Conservation (phyloP, 768 basidiomycete genomes). For the Xerocomellus chrysenteron region DNA sequence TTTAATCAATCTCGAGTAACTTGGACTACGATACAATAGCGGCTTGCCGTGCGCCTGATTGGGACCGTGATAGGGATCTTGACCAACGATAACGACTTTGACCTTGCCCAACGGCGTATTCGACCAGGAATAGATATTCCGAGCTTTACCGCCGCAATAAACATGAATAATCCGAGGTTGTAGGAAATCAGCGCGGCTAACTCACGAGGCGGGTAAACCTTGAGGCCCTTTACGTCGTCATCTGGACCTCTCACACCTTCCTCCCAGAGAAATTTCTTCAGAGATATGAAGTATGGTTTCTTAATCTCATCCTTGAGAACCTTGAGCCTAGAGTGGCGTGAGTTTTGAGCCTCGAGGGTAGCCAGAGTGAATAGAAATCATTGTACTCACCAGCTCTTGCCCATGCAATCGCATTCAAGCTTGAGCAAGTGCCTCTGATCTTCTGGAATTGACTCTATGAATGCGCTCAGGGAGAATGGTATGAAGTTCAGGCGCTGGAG, state of each 20-base stretch:
- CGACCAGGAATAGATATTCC: slow-evolving; percentile 90
- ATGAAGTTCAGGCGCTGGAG: slow-evolving; percentile 55
- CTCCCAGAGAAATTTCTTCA: slow-evolving; percentile 69
- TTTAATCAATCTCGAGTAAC: slow-evolving; percentile 2
- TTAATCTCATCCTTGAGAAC: slow-evolving; percentile 70
- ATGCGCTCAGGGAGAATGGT: slow-evolving; percentile 62
- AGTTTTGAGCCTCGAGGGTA: neutral
- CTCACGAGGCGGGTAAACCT: slow-evolving; percentile 78
- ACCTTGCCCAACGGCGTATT: slow-evolving; percentile 82
- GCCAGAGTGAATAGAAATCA: neutral
- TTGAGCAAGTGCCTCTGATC: slow-evolving; percentile 56
- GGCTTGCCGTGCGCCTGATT: slow-evolving; percentile 82
- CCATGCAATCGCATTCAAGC: slow-evolving; percentile 73
- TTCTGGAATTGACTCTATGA: slow-evolving; percentile 51
- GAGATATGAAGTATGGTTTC: slow-evolving; percentile 71
- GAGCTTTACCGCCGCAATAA: slow-evolving; percentile 45
- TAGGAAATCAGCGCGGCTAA: slow-evolving; percentile 27
- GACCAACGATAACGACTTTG: slow-evolving; percentile 85
- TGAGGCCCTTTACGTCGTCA: slow-evolving; percentile 45
- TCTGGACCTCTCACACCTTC: slow-evolving; percentile 58
- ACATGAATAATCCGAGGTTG: slow-evolving; percentile 3
- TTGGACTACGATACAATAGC: neutral
- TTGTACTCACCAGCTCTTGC: slow-evolving; percentile 58
- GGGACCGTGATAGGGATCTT: slow-evolving; percentile 82
- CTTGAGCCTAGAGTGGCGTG: slow-evolving; percentile 56